Evolutionary conservation across 2,329 filamentous ascomycete genomes (phyloP).

Genomic region (Sclerotinia subarctica): DNA sequence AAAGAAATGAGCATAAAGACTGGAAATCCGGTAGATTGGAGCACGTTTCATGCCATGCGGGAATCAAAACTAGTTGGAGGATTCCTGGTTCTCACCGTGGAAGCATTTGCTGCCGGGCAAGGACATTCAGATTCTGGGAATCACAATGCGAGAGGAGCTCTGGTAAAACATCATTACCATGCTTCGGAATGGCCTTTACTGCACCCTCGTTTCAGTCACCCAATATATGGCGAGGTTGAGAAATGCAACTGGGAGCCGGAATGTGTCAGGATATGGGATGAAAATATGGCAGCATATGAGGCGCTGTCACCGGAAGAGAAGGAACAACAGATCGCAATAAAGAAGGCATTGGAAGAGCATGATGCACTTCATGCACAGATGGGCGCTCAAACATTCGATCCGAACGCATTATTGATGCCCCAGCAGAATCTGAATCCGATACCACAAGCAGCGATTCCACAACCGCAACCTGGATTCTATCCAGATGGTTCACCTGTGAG

Average conservation of each 20-base stretch:
- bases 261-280: constrained; percentile 65
- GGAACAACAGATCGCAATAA: constrained; percentile 41
- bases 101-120: constrained; percentile 70
- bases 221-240: constrained; percentile 67
- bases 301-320: constrained; percentile 58
- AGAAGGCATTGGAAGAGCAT: constrained; percentile 26
- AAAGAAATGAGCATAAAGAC: constrained; percentile 56
- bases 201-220: constrained; percentile 65
- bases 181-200: constrained; percentile 67
- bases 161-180: constrained; percentile 74
- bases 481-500: constrained; percentile 3
- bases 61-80: constrained; percentile 64
- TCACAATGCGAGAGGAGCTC: constrained; percentile 61
- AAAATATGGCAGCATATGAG: constrained; percentile 59
- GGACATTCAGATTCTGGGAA: constrained; percentile 71
- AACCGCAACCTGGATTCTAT: constrained; percentile 5
- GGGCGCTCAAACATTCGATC: constrained; percentile 5
- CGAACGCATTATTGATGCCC: neutral
- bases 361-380: constrained; percentile 22
- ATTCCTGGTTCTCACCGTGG: constrained; percentile 65
- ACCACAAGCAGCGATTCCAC: neutral
- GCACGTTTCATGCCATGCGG: constrained; percentile 60
- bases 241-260: constrained; percentile 66
- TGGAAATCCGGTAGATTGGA: constrained; percentile 54
- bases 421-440: constrained; percentile 4